Evolutionary conservation across 1,139 yeast genomes (phyloP).

Genomic region (Blastobotrys persicus): DNA sequence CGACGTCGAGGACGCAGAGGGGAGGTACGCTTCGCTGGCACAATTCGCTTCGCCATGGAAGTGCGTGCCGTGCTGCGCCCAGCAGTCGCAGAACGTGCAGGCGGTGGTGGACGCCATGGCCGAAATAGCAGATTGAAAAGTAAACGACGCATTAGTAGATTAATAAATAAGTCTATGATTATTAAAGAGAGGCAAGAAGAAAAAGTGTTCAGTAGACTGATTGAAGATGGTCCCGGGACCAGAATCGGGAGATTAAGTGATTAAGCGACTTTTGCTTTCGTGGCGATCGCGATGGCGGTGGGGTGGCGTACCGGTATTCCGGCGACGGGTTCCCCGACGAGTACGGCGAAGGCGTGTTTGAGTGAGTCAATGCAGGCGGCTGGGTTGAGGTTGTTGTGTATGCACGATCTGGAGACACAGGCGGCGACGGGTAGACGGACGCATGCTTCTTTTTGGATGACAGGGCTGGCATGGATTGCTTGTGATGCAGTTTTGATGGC

Average conservation of each 20-base stretch:
- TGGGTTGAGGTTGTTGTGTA: slow-evolving; percentile 10
- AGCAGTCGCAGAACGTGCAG: slow-evolving; percentile 67
- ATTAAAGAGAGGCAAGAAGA: slow-evolving; percentile 7
- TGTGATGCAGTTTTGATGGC: slow-evolving; percentile 7
- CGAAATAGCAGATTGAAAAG: neutral
- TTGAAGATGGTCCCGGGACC: slow-evolving; percentile 16
- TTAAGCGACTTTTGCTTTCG: slow-evolving; percentile 17
- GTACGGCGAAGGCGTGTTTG: slow-evolving; percentile 18
- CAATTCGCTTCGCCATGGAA: slow-evolving; percentile 49
- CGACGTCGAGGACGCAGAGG: slow-evolving; percentile 57
- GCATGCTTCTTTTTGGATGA: too few species aligned
- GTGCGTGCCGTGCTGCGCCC: slow-evolving; percentile 82
- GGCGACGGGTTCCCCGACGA: slow-evolving; percentile 20
- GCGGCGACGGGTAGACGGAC: slow-evolving; percentile 18
- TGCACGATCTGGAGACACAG: slow-evolving; percentile 17
- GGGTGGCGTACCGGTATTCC: slow-evolving; percentile 18
- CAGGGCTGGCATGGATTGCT: slow-evolving; percentile 9
- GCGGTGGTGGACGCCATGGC: slow-evolving; percentile 70
- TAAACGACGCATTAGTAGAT: slow-evolving; percentile 5
- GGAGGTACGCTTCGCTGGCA: slow-evolving; percentile 34
- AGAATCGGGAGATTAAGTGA: slow-evolving; percentile 16
- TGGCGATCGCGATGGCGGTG: slow-evolving; percentile 14
- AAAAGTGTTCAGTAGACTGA: slow-evolving; percentile 13
- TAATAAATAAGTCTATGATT: slow-evolving; percentile 3
- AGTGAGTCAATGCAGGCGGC: slow-evolving; percentile 11